These are phyloP conservation scores for Synchytrium microbalum DNA, from an alignment of 371 early-diverging fungal species.

Conservation along the genomic window DNA sequence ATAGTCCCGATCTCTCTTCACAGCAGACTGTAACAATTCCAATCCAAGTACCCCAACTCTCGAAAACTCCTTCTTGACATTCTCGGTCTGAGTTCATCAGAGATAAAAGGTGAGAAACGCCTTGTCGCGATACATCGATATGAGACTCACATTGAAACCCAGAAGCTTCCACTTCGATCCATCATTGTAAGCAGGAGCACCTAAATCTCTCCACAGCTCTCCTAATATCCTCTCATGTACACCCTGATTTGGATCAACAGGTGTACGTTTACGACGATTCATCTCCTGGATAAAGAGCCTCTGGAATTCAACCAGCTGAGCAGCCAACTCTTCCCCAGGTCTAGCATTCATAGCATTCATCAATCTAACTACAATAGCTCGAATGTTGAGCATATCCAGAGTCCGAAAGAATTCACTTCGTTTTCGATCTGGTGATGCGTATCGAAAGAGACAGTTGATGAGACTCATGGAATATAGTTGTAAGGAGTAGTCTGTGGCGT, in stretches of 20 bases:
- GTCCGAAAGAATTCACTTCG: constrained; percentile 39
- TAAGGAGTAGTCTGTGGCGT: constrained; percentile 56
- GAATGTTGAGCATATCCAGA: constrained; percentile 39
- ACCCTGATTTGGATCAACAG: constrained; percentile 44
- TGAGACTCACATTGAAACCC: constrained; percentile 50
- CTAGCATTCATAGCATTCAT: constrained; percentile 40
- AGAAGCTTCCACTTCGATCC: constrained; percentile 56
- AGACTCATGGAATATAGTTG: constrained; percentile 56
- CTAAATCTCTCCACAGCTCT: constrained; percentile 51
- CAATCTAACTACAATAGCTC: constrained; percentile 31
- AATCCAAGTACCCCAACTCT: constrained; percentile 61
- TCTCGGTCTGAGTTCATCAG: constrained; percentile 42
- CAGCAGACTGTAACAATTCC: constrained; percentile 55
- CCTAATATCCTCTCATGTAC: constrained; percentile 45
- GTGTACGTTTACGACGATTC: constrained; percentile 39
- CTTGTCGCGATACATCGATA: neutral
- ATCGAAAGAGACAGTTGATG: constrained; percentile 52
- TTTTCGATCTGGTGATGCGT: constrained; percentile 47
- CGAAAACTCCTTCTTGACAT: constrained; percentile 52
- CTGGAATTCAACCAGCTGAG: constrained; percentile 61
- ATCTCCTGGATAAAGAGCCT: constrained; percentile 51
- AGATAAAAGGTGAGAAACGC: neutral
- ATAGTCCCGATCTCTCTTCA: constrained; percentile 32
- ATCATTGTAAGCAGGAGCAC: constrained; percentile 27
- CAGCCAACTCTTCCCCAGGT: constrained; percentile 53